These are phyloP conservation scores for Nothophoma quercina DNA, from an alignment of 2,329 filamentous ascomycete species.

Conservation along the genomic window DNA sequence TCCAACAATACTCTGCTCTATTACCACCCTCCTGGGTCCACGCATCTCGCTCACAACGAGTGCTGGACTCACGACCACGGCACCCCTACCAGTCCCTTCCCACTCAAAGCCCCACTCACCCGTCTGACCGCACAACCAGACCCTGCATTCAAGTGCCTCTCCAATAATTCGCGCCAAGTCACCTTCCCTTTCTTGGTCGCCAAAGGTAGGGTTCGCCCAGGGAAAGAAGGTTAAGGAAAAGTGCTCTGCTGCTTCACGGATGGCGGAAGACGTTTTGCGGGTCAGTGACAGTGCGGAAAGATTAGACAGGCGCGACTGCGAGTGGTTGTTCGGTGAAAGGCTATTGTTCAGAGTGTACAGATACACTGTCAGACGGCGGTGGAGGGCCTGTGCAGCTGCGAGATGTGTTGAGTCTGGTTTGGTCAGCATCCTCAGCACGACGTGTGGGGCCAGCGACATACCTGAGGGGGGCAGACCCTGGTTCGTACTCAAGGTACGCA, in stretches of 20 bases:
- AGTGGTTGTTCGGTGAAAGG: constrained; percentile 2
- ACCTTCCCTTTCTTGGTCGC: constrained; percentile 40
- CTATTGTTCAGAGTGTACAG: constrained; percentile 25
- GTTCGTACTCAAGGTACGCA: too few species aligned
- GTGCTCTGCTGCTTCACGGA: constrained; percentile 45
- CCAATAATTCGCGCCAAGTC: constrained; percentile 36
- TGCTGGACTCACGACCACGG: constrained; percentile 33
- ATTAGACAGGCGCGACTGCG: constrained; percentile 6
- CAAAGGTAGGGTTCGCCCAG: constrained; percentile 40
- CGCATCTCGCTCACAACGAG: constrained; percentile 21
- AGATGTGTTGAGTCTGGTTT: constrained; percentile 13
- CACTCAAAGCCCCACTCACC: constrained; percentile 37
- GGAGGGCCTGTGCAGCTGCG: constrained; percentile 31
- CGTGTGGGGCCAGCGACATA: too few species aligned
- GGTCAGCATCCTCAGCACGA: too few species aligned
- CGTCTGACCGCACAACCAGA: constrained; percentile 42
- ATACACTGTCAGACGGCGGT: constrained; percentile 38
- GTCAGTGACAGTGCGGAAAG: constrained; percentile 5
- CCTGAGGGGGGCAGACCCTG: neutral
- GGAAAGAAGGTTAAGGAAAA: constrained; percentile 47
- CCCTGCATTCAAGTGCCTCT: constrained; percentile 32
- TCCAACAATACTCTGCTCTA: constrained; percentile 5
- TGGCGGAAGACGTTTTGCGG: constrained; percentile 23
- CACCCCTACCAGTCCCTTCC: constrained; percentile 34
- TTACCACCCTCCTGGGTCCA: constrained; percentile 5